Percentiles rank a stretch among this genome's conserved stretches.
phyloP scores from a whole-genome alignment of 169 alveolate genomes.

The Plasmodium gaboni region DNA sequence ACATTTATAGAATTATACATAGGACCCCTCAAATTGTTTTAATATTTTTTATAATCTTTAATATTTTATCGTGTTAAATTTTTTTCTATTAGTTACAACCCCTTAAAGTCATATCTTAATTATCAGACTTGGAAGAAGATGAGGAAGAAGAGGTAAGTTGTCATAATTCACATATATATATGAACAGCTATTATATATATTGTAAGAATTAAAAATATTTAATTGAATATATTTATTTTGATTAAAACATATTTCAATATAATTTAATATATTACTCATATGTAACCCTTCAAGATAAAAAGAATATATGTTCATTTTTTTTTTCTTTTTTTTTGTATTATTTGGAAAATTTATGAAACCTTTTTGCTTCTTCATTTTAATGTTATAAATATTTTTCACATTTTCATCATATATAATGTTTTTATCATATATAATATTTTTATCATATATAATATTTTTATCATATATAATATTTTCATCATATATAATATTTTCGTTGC shows the following conservation, averaged over 20 bases:
- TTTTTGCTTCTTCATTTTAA: too few species aligned
- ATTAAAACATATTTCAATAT: conserved; percentile 25
- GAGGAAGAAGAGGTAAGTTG: background rate
- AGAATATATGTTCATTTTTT: conserved; percentile 5
- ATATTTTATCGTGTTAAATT: too few species aligned
- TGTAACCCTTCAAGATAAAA: conserved; percentile 10
- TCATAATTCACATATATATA: conserved; percentile 22
- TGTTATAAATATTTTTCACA: too few species aligned
- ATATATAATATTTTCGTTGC: too few species aligned
- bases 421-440: too few species aligned
- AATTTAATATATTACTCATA: conserved; percentile 5
- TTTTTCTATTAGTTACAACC: too few species aligned
- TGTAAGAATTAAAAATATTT: conserved; percentile 44
- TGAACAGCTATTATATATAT: conserved; percentile 7
- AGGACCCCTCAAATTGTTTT: background rate
- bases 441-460: too few species aligned
- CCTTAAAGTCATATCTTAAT: too few species aligned
- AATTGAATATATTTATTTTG: conserved; percentile 21
- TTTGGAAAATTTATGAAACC: conserved; percentile 17
- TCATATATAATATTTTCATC: too few species aligned
- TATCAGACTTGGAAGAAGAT: background rate
- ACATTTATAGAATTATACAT: background rate
- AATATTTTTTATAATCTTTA: too few species aligned
- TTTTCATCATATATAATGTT: too few species aligned
- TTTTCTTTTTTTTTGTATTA: conserved; percentile 25